Conservation (phyloP, 2,329 filamentous ascomycete species). For the Trichoderma asperellum region DNA sequence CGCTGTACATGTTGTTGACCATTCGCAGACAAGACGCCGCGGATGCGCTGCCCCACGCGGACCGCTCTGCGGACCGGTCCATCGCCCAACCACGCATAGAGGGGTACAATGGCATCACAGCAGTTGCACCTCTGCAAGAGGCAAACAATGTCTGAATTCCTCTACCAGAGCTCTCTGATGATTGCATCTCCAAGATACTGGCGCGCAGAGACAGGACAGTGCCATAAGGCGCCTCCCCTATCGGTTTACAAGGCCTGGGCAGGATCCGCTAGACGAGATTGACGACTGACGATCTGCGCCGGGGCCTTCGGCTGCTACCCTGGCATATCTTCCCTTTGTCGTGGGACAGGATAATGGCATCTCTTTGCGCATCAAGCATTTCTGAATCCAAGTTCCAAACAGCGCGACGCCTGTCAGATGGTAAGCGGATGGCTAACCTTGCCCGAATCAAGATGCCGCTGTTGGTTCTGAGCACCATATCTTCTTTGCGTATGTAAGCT, state of each 20-base stretch:
- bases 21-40: neutral
- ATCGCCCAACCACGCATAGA: neutral
- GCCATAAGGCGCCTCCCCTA: neutral
- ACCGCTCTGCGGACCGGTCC: constrained; percentile 25
- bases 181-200: neutral
- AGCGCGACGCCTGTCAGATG: neutral
- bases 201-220: neutral
- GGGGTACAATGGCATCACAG: constrained; percentile 13
- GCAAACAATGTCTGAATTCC: neutral
- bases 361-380: neutral
- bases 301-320: neutral
- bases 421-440: neutral
- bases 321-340: neutral
- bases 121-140: neutral
- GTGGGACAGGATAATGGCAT: neutral
- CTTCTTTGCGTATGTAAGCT: neutral
- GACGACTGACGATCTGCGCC: neutral
- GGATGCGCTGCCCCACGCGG: constrained; percentile 22
- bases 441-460: neutral
- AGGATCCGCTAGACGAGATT: neutral
- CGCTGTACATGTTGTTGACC: neutral
- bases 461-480: neutral
- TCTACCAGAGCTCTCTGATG: neutral
- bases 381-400: neutral
- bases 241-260: neutral